Evolutionary conservation across 306 rosid species (phyloP).

Genomic region (Calophaca sinica): DNA sequence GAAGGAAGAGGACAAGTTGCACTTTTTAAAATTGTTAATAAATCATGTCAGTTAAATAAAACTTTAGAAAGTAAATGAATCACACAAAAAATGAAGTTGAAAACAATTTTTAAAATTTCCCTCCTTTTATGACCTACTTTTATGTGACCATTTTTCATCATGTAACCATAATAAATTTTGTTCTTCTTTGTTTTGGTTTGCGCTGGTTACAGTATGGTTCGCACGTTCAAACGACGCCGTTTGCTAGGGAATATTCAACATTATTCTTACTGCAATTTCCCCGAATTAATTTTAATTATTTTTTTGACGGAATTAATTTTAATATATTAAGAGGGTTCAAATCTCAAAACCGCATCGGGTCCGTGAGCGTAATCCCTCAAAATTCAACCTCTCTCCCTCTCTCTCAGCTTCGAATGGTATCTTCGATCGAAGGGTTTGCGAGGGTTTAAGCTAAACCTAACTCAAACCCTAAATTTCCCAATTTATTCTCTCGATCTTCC

Average conservation of each 20-base stretch:
- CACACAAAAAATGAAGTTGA: too few species aligned
- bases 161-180: too few species aligned
- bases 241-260: not conserved
- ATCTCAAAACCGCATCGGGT: slow-evolving; percentile 46
- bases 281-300: slow-evolving; percentile 1
- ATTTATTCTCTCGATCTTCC: slow-evolving; percentile 15
- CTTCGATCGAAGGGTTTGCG: slow-evolving; percentile 42
- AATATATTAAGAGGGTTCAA: slow-evolving; percentile 30
- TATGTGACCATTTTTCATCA: too few species aligned
- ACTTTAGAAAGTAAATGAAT: too few species aligned
- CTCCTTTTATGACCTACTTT: too few species aligned
- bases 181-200: too few species aligned
- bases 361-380: slow-evolving; percentile 26
- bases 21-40: too few species aligned
- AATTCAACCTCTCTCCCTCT: slow-evolving; percentile 16
- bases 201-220: too few species aligned
- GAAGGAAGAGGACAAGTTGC: too few species aligned
- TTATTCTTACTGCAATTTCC: not conserved
- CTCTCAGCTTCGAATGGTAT: not conserved
- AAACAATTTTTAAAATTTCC: too few species aligned
- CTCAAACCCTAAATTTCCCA: slow-evolving; percentile 41
- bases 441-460: slow-evolving; percentile 48
- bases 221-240: slow-evolving; percentile 35
- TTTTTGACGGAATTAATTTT: slow-evolving; percentile 15
- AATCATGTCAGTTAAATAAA: too few species aligned